Percentiles rank a stretch among this genome's conserved stretches.
phyloP scores from a whole-genome alignment of 257 asterid species.

The Mentha longifolia region DNA sequence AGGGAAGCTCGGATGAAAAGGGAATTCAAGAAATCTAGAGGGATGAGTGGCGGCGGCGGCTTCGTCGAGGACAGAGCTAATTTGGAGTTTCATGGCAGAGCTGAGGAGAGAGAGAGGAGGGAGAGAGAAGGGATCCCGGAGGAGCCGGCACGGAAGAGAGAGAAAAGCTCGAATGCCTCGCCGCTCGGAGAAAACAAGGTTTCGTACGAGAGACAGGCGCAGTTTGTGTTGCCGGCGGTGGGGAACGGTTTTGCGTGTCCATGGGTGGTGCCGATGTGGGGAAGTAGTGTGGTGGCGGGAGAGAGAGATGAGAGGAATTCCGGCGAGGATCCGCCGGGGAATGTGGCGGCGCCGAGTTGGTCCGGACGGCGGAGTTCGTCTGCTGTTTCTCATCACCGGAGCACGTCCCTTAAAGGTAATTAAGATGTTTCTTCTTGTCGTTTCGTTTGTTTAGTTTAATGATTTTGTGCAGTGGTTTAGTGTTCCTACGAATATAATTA shows the following conservation, averaged over 20 bases:
- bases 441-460: not conserved
- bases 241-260: conserved; percentile 11
- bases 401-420: conserved; percentile 50
- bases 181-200: conserved; percentile 8
- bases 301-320: not conserved
- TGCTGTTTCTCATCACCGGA: conserved; percentile 40
- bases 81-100: conserved; percentile 41
- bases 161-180: conserved; percentile 2
- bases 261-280: conserved; percentile 9
- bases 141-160: conserved; percentile 20
- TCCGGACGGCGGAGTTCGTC: not conserved
- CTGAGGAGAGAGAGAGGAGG: conserved; percentile 11
- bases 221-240: not conserved
- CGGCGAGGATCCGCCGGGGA: not conserved
- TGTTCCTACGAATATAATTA: not conserved
- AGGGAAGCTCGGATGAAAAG: conserved; percentile 47
- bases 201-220: conserved; percentile 8
- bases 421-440: not conserved
- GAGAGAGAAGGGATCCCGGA: conserved; percentile 29
- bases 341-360: conserved; percentile 4
- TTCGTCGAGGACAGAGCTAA: conserved; percentile 27
- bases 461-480: not conserved
- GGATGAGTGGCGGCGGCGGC: not conserved
- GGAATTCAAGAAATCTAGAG: conserved; percentile 34
- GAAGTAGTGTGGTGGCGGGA: not conserved